Conservation (phyloP, 2,329 filamentous ascomycete species). For the Ascochyta lentis region DNA sequence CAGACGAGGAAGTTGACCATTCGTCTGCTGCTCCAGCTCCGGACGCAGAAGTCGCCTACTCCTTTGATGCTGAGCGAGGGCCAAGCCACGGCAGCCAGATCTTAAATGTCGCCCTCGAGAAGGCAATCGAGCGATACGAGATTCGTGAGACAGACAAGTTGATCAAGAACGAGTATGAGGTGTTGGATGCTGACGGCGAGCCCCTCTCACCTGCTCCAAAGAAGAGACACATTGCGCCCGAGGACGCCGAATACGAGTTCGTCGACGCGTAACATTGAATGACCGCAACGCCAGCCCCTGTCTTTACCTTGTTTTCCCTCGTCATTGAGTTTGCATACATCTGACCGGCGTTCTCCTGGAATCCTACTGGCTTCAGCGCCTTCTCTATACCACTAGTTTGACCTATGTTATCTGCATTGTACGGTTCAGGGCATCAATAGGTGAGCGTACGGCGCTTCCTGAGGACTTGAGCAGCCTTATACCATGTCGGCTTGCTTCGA, state of each 20-base stretch:
- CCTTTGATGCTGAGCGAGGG: constrained; percentile 59
- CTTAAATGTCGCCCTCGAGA: constrained; percentile 62
- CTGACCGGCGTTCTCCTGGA: constrained; percentile 31
- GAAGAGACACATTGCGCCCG: constrained; percentile 41
- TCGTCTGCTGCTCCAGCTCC: constrained; percentile 52
- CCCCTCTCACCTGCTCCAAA: constrained; percentile 42
- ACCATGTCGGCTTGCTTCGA: constrained; percentile 39
- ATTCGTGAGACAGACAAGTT: constrained; percentile 66
- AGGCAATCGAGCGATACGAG: constrained; percentile 67
- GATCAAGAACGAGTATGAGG: constrained; percentile 66
- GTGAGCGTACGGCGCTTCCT: constrained; percentile 51
- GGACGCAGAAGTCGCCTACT: constrained; percentile 60
- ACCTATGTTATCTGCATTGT: constrained; percentile 38
- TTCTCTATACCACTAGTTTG: constrained; percentile 25
- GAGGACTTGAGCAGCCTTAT: constrained; percentile 52
- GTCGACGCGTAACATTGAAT: constrained; percentile 37
- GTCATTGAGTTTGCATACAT: constrained; percentile 31
- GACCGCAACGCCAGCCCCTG: neutral
- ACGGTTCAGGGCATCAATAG: constrained; percentile 50
- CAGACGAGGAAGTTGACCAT: constrained; percentile 55
- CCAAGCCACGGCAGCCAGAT: constrained; percentile 64
- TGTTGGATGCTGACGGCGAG: constrained; percentile 53
- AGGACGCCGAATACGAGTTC: constrained; percentile 53
- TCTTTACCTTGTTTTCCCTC: constrained; percentile 16
- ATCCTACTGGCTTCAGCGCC: constrained; percentile 26